phyloP scores from a whole-genome alignment of 2,329 filamentous ascomycete genomes.

The Botrytis fabae region DNA sequence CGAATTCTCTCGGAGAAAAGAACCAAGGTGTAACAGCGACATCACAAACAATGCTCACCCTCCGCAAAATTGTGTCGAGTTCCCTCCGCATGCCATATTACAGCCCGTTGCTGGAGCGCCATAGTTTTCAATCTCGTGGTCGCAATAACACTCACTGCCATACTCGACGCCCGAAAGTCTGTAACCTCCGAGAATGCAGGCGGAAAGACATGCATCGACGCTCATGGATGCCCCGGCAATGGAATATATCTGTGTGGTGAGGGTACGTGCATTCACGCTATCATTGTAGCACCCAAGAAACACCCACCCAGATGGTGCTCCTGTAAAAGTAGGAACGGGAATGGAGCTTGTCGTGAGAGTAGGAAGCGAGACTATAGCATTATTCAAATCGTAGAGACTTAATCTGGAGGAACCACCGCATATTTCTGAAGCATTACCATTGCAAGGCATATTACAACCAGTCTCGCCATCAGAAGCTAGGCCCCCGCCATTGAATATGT shows the following conservation, averaged over 20 bases:
- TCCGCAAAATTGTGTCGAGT: constrained; percentile 40
- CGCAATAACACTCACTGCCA: constrained; percentile 37
- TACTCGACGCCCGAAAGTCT: constrained; percentile 42
- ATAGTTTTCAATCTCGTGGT: constrained; percentile 23
- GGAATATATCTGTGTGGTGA: constrained; percentile 26
- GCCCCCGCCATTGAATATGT: constrained; percentile 22
- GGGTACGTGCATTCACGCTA: constrained; percentile 28
- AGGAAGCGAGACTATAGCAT: constrained; percentile 22
- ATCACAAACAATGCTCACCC: constrained; percentile 23
- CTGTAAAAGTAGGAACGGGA: constrained; percentile 20
- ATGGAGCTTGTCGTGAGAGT: constrained; percentile 18
- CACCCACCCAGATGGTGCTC: constrained; percentile 28
- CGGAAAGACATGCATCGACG: constrained; percentile 38
- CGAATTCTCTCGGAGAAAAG: background rate
- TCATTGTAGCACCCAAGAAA: constrained; percentile 34
- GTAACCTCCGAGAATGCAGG: constrained; percentile 35
- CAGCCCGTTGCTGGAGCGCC: constrained; percentile 28
- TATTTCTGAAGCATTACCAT: constrained; percentile 29
- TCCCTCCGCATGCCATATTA: constrained; percentile 34
- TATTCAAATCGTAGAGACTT: constrained; percentile 28
- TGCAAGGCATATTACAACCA: constrained; percentile 37
- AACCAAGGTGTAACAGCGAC: background rate
- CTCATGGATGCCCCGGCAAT: constrained; percentile 29
- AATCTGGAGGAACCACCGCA: constrained; percentile 32
- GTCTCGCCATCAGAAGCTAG: constrained; percentile 24